These are phyloP conservation scores for Cephalotrichum gorgonifer DNA, from an alignment of 2,329 filamentous ascomycete genomes.

Conservation along the genomic window DNA sequence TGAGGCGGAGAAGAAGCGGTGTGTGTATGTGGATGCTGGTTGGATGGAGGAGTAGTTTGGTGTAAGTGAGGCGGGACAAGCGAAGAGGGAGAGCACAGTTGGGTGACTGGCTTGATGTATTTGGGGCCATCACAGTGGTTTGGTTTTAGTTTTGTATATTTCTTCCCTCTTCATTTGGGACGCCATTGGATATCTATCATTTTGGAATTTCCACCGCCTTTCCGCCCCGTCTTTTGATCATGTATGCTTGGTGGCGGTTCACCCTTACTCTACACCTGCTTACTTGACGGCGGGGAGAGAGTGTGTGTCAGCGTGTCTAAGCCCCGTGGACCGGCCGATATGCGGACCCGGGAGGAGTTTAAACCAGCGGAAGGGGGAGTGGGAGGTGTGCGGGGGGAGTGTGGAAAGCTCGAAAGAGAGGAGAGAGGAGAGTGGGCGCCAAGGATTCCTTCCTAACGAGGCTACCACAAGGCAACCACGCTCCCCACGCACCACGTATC, in stretches of 20 bases:
- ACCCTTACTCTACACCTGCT: no score
- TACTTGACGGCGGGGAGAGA: no score
- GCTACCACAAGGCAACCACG: neutral
- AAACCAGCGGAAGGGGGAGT: no score
- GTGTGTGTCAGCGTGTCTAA: no score
- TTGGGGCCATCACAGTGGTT: no score
- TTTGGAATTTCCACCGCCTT: neutral
- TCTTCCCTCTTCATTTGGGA: neutral
- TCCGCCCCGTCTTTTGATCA: no score
- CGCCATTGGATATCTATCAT: neutral
- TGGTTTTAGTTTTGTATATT: no score
- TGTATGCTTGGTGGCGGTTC: no score
- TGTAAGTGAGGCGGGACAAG: neutral
- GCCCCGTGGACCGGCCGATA: no score
- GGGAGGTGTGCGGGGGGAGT: no score
- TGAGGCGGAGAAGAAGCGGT: constrained; percentile 4
- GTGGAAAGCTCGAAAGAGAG: no score
- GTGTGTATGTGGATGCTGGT: neutral
- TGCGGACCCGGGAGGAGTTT: no score
- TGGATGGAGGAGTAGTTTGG: neutral
- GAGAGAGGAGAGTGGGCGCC: neutral
- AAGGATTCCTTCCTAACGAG: neutral
- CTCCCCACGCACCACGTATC: neutral
- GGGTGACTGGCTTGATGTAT: constrained; percentile 3
- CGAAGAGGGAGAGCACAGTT: neutral